A percentile compares a stretch with the other conserved stretches of the same genome.
Conservation (phyloP, 768 basidiomycete genomes). For the Cystobasidium ongulense region DNA sequence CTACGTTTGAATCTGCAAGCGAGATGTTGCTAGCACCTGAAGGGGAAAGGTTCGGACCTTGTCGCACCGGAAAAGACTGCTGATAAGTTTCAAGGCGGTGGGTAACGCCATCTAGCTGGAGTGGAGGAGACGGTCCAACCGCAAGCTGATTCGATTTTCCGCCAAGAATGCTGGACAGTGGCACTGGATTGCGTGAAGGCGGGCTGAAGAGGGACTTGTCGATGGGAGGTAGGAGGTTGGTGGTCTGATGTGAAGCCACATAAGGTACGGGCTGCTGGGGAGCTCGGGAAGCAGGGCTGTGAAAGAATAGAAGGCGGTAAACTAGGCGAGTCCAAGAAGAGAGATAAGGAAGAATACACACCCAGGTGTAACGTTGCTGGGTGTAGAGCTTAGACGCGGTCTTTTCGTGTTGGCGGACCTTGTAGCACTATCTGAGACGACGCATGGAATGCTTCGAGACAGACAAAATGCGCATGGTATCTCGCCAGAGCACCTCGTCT, state of each 20-base stretch:
- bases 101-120: neutral
- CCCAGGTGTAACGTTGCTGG: neutral
- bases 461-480: neutral
- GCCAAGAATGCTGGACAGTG: neutral
- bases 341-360: neutral
- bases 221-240: neutral
- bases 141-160: neutral
- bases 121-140: neutral
- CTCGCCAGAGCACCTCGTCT: slow-evolving; percentile 8
- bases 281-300: neutral
- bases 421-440: neutral
- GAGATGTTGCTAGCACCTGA: neutral
- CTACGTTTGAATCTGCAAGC: neutral
- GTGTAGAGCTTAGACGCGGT: neutral
- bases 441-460: neutral
- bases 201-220: neutral
- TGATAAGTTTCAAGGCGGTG: neutral
- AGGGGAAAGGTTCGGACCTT: neutral
- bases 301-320: neutral
- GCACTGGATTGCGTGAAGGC: neutral
- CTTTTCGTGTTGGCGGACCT: neutral
- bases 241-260: neutral
- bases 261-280: neutral
- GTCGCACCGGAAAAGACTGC: neutral
- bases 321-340: too few relatives aligned